phyloP scores from a whole-genome alignment of 805 yeast genomes.

The Clavispora santaluciae region DNA sequence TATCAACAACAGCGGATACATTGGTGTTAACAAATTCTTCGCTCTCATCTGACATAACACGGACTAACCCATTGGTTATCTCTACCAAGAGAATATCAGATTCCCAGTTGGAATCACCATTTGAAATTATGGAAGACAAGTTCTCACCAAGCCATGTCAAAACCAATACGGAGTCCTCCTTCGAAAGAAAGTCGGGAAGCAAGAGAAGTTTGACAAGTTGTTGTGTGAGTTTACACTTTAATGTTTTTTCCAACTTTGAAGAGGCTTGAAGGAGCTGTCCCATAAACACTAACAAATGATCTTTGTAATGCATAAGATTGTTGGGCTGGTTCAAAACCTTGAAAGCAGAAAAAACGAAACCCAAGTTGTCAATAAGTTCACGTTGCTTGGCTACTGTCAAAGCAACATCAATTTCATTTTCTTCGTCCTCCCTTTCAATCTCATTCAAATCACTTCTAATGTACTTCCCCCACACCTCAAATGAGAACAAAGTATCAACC shows the following conservation, averaged over 20 bases:
- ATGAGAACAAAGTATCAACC: slow-evolving; percentile 27
- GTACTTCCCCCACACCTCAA: slow-evolving; percentile 41
- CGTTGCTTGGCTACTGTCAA: slow-evolving; percentile 56
- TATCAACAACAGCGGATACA: slow-evolving; percentile 35
- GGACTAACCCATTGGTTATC: slow-evolving; percentile 51
- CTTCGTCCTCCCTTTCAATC: slow-evolving; percentile 6
- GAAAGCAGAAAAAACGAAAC: slow-evolving; percentile 47
- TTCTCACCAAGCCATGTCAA: slow-evolving; percentile 64
- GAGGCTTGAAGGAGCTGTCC: slow-evolving; percentile 67
- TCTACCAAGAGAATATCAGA: slow-evolving; percentile 50
- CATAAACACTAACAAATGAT: slow-evolving; percentile 60
- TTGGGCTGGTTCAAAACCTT: slow-evolving; percentile 28
- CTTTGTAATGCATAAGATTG: slow-evolving; percentile 48
- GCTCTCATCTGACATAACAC: slow-evolving; percentile 29
- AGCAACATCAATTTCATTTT: slow-evolving; percentile 18
- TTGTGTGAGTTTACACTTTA: slow-evolving; percentile 61
- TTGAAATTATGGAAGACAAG: slow-evolving; percentile 36
- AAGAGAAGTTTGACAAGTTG: slow-evolving; percentile 56
- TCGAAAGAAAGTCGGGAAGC: slow-evolving; percentile 44
- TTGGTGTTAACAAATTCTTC: slow-evolving; percentile 20
- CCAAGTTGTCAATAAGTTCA: slow-evolving; percentile 52
- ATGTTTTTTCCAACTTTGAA: slow-evolving; percentile 62
- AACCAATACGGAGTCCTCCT: slow-evolving; percentile 55
- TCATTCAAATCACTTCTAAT: slow-evolving; percentile 18
- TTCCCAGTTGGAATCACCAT: slow-evolving; percentile 24